Percentiles rank a stretch among this genome's conserved stretches.
Conservation (phyloP, 768 basidiomycete species). For the Mycena belliarum region DNA sequence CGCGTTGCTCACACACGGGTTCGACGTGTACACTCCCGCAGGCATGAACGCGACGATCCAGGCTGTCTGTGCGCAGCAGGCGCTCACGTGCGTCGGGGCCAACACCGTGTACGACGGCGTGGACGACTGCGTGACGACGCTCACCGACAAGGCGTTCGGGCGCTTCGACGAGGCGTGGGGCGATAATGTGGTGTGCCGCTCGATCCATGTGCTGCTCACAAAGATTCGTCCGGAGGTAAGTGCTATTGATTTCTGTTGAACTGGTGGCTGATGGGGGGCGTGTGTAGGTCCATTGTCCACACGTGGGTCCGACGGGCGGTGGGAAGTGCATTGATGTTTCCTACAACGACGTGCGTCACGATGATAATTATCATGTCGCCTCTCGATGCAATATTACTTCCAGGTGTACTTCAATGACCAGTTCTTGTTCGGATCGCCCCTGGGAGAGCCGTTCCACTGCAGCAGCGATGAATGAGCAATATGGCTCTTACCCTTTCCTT, state of each 20-base stretch:
- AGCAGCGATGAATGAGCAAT: background rate
- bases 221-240: conserved; percentile 1
- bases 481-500: too few species aligned
- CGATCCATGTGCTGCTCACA: conserved; percentile 7
- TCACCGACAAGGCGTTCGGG: conserved; percentile 1
- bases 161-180: conserved; percentile 5
- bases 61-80: background rate
- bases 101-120: conserved; percentile 2
- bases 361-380: too few species aligned
- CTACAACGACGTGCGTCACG: conserved; percentile 3
- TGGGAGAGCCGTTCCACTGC: background rate
- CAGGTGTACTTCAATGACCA: background rate
- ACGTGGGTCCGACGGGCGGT: conserved; percentile 7
- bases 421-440: background rate
- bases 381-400: too few species aligned
- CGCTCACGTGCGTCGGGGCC: conserved; percentile 1
- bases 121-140: background rate
- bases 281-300: conserved; percentile 6
- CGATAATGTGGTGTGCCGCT: conserved; percentile 8
- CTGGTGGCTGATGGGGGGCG: background rate
- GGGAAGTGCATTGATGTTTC: conserved; percentile 8
- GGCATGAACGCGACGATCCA: background rate
- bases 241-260: too few species aligned
- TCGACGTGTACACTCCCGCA: background rate
- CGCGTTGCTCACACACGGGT: background rate